Percentiles rank a stretch among this genome's conserved stretches.
Conservation (phyloP, 768 basidiomycete genomes). For the Rhizopogon sp. region DNA sequence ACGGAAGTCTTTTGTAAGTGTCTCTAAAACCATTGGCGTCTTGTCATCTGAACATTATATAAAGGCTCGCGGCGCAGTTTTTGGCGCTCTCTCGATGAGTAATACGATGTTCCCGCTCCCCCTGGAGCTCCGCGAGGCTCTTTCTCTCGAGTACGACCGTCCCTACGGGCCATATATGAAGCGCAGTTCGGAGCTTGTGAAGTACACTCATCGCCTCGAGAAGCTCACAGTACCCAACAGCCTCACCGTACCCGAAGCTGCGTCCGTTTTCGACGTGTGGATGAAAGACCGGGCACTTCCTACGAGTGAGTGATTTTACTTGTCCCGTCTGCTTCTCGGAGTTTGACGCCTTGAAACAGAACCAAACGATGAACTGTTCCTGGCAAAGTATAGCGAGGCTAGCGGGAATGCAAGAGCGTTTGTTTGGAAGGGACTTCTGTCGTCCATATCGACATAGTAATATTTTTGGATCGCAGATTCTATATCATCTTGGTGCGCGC, state of each 20-base stretch:
- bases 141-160: conserved; percentile 40
- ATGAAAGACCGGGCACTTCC: conserved; percentile 53
- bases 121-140: conserved; percentile 59
- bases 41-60: background rate
- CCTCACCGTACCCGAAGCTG: conserved; percentile 64
- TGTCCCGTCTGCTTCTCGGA: background rate
- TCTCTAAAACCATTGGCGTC: background rate
- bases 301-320: conserved; percentile 32
- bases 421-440: conserved; percentile 59
- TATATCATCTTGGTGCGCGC: background rate
- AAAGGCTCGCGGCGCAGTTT: conserved; percentile 64
- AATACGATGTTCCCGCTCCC: conserved; percentile 56
- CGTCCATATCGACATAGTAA: conserved; percentile 20
- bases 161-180: conserved; percentile 52
- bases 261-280: conserved; percentile 74
- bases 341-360: conserved; percentile 15
- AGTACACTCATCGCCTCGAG: conserved; percentile 52
- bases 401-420: conserved; percentile 79
- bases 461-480: background rate
- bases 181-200: conserved; percentile 41
- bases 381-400: conserved; percentile 73
- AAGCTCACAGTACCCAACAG: conserved; percentile 50
- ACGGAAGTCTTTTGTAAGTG: conserved; percentile 57
- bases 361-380: conserved; percentile 64
- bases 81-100: conserved; percentile 64